phyloP scores from a whole-genome alignment of 345 rosid species.

The Turritis glabra region DNA sequence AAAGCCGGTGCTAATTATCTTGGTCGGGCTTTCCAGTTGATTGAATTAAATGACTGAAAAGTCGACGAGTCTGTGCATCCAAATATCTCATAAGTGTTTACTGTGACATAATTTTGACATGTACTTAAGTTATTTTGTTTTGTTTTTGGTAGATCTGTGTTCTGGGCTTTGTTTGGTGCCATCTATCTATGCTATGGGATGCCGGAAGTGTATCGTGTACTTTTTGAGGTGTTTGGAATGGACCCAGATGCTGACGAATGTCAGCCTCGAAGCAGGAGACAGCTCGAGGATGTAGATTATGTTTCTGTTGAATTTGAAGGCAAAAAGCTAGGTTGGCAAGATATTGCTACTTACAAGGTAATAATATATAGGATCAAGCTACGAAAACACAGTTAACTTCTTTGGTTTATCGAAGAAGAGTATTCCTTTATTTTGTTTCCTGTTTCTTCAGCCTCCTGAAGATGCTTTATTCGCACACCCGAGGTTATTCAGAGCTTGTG shows the following conservation, averaged over 20 bases:
- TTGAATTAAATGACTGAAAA: neutral
- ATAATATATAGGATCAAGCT: conserved; percentile 19
- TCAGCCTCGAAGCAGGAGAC: conserved; percentile 89
- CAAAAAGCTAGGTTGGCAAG: conserved; percentile 83
- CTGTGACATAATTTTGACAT: neutral
- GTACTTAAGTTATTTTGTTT: conserved; percentile 5
- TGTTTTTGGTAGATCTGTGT: conserved; percentile 63
- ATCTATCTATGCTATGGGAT: conserved; percentile 90
- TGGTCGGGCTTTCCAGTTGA: neutral
- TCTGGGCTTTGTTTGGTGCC: conserved; percentile 96
- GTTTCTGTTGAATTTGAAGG: conserved; percentile 93
- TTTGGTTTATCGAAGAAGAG: neutral
- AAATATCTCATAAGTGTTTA: neutral
- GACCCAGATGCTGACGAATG: conserved; percentile 93
- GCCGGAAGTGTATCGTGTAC: conserved; percentile 94
- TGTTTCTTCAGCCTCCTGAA: conserved; percentile 72
- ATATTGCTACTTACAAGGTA: conserved; percentile 85
- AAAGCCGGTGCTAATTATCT: neutral
- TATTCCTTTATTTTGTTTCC: neutral
- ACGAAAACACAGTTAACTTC: neutral
- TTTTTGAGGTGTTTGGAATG: conserved; percentile 97
- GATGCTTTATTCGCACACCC: conserved; percentile 95
- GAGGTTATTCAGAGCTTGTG: conserved; percentile 93
- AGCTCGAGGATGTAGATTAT: conserved; percentile 92
- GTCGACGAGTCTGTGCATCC: neutral